phyloP scores from a whole-genome alignment of 495 filamentous ascomycete species.

The Lophiotrema nucula region DNA sequence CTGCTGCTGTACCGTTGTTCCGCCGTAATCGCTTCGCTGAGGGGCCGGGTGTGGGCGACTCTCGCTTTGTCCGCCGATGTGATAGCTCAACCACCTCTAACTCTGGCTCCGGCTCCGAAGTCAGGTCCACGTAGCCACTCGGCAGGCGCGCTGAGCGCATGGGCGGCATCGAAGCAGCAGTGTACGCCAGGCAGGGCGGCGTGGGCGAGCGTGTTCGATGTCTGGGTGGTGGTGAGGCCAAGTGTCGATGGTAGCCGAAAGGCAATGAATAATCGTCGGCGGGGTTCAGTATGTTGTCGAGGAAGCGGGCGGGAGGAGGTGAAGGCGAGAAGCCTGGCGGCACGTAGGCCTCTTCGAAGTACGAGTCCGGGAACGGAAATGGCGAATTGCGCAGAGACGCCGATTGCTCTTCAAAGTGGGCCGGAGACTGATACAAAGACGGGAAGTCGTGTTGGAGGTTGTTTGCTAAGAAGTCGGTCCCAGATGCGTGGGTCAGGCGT shows the following conservation, averaged over 20 bases:
- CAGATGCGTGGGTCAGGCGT: no score
- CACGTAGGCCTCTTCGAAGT: constrained; percentile 25
- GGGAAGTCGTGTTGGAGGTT: constrained; percentile 21
- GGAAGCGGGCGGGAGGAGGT: constrained; percentile 10
- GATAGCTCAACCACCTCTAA: no score
- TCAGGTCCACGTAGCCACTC: constrained; percentile 41
- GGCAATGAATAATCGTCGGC: constrained; percentile 2
- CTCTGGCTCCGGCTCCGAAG: constrained; percentile 30
- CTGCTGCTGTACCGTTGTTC: constrained; percentile 22
- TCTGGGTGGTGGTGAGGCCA: neutral
- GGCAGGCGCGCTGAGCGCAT: constrained; percentile 14
- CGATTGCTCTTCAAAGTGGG: no score
- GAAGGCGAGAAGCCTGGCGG: constrained; percentile 1
- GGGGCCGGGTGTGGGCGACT: constrained; percentile 6
- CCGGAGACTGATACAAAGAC: constrained; percentile 6
- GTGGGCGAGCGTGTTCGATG: neutral
- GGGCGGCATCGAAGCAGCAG: constrained; percentile 1
- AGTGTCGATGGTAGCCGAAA: constrained; percentile 1
- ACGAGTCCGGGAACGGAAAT: neutral
- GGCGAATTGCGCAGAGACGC: constrained; percentile 16
- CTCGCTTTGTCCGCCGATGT: neutral
- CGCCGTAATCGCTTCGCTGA: constrained; percentile 41
- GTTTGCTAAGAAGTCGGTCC: no score
- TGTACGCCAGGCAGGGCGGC: neutral
- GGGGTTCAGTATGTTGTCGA: constrained; percentile 31